A percentile compares a stretch with the other conserved stretches of the same genome.
Conservation (phyloP, 2,329 filamentous ascomycete genomes). For the Pestalotiopsis sp. region DNA sequence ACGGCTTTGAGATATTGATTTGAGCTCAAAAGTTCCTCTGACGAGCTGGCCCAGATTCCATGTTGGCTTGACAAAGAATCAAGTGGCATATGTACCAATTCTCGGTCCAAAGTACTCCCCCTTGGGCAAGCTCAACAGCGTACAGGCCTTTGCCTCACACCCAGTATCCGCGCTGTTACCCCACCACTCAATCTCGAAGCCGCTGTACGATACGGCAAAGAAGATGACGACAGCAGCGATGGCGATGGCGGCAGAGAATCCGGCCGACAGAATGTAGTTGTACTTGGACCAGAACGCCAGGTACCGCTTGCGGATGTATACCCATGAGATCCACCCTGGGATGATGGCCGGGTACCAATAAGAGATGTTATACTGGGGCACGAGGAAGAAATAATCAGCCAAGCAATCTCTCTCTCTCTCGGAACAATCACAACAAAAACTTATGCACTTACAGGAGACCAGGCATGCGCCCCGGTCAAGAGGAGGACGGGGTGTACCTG, state of each 20-base stretch:
- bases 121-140: not conserved
- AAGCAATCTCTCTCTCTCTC: not conserved
- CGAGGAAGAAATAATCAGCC: conserved; percentile 43
- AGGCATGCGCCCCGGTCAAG: not conserved
- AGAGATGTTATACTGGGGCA: conserved; percentile 46
- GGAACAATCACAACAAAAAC: not conserved
- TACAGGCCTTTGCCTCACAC: not conserved
- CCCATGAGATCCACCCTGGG: not conserved
- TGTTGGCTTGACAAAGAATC: not conserved
- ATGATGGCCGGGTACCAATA: conserved; percentile 43
- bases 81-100: not conserved
- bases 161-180: conserved; percentile 22
- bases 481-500: conserved; percentile 26
- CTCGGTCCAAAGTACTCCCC: not conserved
- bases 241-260: conserved; percentile 52
- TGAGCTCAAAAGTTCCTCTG: too few species aligned
- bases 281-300: conserved; percentile 59
- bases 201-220: conserved; percentile 51
- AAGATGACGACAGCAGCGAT: conserved; percentile 56
- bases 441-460: not conserved
- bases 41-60: too few species aligned
- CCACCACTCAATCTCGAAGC: conserved; percentile 40
- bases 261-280: conserved; percentile 56
- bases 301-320: not conserved
- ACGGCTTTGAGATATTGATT: too few species aligned